These are phyloP conservation scores for Quercus ilex DNA, from an alignment of 306 rosid genomes.

Conservation along the genomic window DNA sequence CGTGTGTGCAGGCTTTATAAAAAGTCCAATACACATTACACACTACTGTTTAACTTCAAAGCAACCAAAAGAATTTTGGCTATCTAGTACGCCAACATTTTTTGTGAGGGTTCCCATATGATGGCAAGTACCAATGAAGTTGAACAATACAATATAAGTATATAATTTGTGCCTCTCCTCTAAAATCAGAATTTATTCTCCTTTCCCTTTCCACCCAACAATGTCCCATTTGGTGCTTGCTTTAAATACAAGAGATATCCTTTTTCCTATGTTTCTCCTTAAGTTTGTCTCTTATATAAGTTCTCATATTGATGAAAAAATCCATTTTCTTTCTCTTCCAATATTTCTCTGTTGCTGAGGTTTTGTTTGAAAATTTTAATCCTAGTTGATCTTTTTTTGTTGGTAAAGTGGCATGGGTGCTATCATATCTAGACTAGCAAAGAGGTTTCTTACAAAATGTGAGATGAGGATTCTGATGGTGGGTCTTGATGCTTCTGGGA, in stretches of 20 bases:
- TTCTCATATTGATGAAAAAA: background rate
- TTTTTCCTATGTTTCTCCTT: background rate
- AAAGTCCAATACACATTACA: constrained; percentile 3
- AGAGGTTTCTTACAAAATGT: constrained; percentile 33
- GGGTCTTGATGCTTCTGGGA: constrained; percentile 60
- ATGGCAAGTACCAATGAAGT: constrained; percentile 11
- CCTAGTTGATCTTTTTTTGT: background rate
- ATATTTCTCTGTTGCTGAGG: background rate
- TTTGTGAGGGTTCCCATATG: background rate
- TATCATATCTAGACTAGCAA: constrained; percentile 23
- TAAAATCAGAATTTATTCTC: constrained; percentile 26
- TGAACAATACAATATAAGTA: background rate
- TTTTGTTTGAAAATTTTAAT: background rate
- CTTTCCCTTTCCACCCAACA: constrained; percentile 20
- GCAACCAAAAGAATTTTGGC: constrained; percentile 1
- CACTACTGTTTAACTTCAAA: background rate
- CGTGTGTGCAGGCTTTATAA: constrained; percentile 9
- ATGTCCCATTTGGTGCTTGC: constrained; percentile 18
- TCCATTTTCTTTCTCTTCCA: background rate
- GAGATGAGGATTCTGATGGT: constrained; percentile 46
- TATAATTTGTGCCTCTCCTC: constrained; percentile 1
- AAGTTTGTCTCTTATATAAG: background rate
- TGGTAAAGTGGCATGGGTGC: constrained; percentile 33
- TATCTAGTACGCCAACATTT: background rate
- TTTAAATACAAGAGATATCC: constrained; percentile 29